Base-by-base conservation (phyloP, 2,329 filamentous ascomycete species). In the Cordyceps militaris region DNA sequence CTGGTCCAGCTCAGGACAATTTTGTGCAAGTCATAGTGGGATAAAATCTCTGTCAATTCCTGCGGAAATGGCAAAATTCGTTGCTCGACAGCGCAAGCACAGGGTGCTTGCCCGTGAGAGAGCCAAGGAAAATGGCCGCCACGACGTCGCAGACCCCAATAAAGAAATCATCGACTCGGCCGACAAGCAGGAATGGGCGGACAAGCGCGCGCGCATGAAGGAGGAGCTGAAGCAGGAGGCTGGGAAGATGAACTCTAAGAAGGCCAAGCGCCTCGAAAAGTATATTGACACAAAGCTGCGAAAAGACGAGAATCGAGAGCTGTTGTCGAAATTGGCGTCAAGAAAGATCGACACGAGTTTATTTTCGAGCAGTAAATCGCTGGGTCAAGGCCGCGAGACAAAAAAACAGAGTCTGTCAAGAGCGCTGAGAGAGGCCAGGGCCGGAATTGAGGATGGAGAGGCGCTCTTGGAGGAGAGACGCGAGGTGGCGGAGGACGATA, bases 231-330 rank as follows among this genome's bases (percentile, higher is more conserved):
- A 71, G 57, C 69, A 75, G 24, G 74, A 81, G 54, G 79, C 77
- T 1, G 65, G 69, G 46, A 84, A 85, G 65, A 76, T 85, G 67
- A 85, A 76, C 66, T 76, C 81, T 60, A 85, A 87, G 67, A 87
- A 87, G 69, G 81, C 83, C 6, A 86, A 87, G 72, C 78, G 84
- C 1, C 68, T 87, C 40, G 84, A 86, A 61, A 87, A 87, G 66
- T 87, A 86, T 67, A 85, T 87, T 63, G 92, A 97, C 66, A 94
- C 82, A 59, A 99, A 99, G 79, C 77, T 99, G 47, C 89, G 86
- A 71, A 97, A 96, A 71, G 94, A 99, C 68, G 93, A 97, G 71
- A 96, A 90, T 66, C 79, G 89, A 28, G 88, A 85, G 58, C 76
- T 99, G 30, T 79, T 97, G 65, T 88, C 89, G 68, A 92, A 94